A percentile compares a stretch with the other conserved stretches of the same genome.
Conservation (phyloP, 768 basidiomycete species). For the Mycena polygramma region DNA sequence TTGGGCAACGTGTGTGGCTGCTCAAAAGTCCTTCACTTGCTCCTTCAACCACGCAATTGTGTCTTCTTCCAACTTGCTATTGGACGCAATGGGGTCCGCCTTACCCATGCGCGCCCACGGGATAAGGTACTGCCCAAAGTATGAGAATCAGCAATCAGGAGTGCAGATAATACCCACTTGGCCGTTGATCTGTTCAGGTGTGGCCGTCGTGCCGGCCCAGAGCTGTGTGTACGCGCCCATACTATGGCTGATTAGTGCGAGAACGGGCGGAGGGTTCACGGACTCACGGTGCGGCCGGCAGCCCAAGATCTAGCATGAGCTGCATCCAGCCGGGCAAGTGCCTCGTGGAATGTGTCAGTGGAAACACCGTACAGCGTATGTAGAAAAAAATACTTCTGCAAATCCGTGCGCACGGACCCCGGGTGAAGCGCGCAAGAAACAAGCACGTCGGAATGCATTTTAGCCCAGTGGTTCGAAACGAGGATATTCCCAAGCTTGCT, state of each 20-base stretch:
- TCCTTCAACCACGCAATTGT: slow-evolving; percentile 23
- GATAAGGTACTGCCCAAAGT: slow-evolving; percentile 20
- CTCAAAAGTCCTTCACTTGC: slow-evolving; percentile 17
- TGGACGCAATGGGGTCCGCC: slow-evolving; percentile 12
- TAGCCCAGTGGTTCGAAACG: slow-evolving; percentile 27
- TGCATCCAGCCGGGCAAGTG: slow-evolving; percentile 2
- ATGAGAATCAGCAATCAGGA: not conserved
- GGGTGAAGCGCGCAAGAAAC: slow-evolving; percentile 33
- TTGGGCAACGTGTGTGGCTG: no score
- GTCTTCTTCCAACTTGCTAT: slow-evolving; percentile 10
- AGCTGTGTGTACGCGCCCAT: slow-evolving; percentile 23
- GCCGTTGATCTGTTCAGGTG: slow-evolving; percentile 14
- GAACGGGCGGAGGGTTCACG: not conserved
- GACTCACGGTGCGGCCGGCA: not conserved
- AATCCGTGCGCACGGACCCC: slow-evolving; percentile 6
- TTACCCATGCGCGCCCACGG: slow-evolving; percentile 20
- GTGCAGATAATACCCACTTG: not conserved
- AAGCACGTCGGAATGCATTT: slow-evolving; percentile 7
- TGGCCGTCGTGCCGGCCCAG: slow-evolving; percentile 25
- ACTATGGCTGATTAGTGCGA: not conserved
- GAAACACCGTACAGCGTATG: no score
- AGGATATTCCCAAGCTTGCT: slow-evolving; percentile 34
- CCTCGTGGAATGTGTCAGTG: not conserved
- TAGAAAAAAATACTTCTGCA: slow-evolving; percentile 13
- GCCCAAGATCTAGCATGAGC: not conserved